Evolutionary conservation across 192 early-diverging fungal genomes (phyloP), one percentile per base, ranked within the genome.

Genomic region (Martensiomyces pterosporus): DNA sequence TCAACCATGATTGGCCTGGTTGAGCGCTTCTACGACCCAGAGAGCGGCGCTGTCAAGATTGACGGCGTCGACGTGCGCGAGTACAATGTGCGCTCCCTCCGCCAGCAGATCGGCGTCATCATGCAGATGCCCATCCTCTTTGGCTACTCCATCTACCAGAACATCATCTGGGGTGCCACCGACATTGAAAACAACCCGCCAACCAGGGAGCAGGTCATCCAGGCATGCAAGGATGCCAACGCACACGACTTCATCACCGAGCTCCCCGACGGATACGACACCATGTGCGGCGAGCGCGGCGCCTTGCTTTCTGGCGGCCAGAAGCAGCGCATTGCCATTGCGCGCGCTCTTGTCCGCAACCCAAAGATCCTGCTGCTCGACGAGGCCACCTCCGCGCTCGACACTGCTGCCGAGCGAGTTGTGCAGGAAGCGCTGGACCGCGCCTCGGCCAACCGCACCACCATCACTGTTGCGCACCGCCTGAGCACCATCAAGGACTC

Each of bases 321-420:
- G 64, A 94, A 94, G 67, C 95, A 94, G 59, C 85, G 94, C 52
- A 91, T 95, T 59, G 91, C 92, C 46, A 96, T 98, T 77, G 93
- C 93, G 10, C 81, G 93, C 29, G 91, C 92, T 16, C 76, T 97
- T 42, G 79, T 94, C 35, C 89, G 89, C 62, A 83, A 93, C 68
- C 91, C 93, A 8, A 64, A 64, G 18, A 90, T 97, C 9, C 79
- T 98, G 47, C 53, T 94, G 21, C 64, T 96, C 6, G 93, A 97
- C 69, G 93, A 96, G 45, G 90, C 90, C 22, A 92, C 92, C 12
- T 84, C 80, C 14, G 92, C 92, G 12, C 66, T 94, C 47, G 92
- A 94, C 63, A 83, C 88, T 21, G 77, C 81, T 23, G 82, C 83
- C 13, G 89, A 89, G 63, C 77, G 83, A 17, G 56, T 90, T 8